Conservation (phyloP, 305 asterid species). For the Fraxinus paxiana region DNA sequence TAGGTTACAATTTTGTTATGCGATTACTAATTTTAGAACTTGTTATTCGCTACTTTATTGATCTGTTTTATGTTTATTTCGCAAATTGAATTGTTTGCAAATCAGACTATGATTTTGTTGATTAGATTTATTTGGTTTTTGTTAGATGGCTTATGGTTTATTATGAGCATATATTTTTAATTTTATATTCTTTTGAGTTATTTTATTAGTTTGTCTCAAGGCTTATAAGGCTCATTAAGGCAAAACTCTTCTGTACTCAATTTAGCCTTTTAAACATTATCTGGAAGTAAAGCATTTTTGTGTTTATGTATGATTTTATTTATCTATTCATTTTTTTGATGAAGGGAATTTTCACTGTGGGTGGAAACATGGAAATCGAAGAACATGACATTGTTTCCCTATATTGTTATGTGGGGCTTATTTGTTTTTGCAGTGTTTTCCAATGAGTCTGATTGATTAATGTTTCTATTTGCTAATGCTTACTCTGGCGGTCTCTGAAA, state of each 20-base stretch:
- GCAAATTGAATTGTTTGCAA: not conserved
- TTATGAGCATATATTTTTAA: not conserved
- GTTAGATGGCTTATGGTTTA: not conserved
- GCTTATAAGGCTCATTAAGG: not conserved
- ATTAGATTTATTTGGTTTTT: not conserved
- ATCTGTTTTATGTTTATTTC: not conserved
- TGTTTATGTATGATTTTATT: not conserved
- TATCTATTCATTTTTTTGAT: conserved; percentile 1
- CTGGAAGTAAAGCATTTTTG: not conserved
- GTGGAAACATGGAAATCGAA: conserved; percentile 4
- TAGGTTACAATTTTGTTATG: not conserved
- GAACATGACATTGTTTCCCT: not conserved
- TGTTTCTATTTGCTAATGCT: not conserved
- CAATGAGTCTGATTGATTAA: not conserved
- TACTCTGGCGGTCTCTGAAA: not conserved
- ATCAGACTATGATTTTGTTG: not conserved
- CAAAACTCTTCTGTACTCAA: not conserved
- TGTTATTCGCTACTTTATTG: not conserved
- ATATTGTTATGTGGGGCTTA: not conserved
- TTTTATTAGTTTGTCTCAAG: not conserved
- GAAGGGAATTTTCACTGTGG: conserved; percentile 5
- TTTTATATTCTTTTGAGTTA: not conserved
- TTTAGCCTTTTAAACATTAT: not conserved
- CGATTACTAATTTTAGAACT: not conserved
- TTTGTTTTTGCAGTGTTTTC: not conserved